phyloP scores from a whole-genome alignment of 805 yeast species.

The Starmerella floricola region DNA sequence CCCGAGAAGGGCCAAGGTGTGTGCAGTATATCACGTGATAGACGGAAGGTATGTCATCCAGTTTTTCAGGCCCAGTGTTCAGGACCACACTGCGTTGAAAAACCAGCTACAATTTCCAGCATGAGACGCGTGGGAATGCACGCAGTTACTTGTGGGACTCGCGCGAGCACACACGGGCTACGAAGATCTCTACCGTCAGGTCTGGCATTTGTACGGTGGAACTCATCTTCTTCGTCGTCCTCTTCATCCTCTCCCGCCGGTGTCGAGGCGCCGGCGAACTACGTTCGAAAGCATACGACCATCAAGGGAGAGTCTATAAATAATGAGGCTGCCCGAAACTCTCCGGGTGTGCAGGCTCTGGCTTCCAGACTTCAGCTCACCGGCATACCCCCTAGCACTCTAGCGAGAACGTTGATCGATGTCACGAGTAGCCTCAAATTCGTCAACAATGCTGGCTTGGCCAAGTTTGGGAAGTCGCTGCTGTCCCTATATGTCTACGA shows the following conservation, averaged over 20 bases:
- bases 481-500: constrained; percentile 67
- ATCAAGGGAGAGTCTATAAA: constrained; percentile 29
- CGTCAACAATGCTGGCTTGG: constrained; percentile 66
- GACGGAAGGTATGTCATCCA: background rate
- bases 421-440: constrained; percentile 34
- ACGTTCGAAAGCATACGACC: constrained; percentile 19
- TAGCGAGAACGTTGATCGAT: constrained; percentile 73
- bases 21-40: too few species aligned
- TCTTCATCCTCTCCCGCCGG: too few species aligned
- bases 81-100: background rate
- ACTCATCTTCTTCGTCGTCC: constrained; percentile 5
- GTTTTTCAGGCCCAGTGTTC: background rate
- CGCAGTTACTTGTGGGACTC: background rate
- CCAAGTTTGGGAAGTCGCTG: constrained; percentile 70
- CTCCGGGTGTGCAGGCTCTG: constrained; percentile 65
- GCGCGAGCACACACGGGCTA: background rate
- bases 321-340: constrained; percentile 42
- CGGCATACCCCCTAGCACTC: constrained; percentile 45
- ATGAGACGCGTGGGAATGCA: constrained; percentile 1
- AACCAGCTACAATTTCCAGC: background rate
- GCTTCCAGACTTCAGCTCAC: constrained; percentile 58
- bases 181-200: background rate
- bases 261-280: constrained; percentile 2
- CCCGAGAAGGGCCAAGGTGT: too few species aligned
- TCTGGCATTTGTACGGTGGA: background rate